These are phyloP conservation scores for Auricularia sp. DNA, from an alignment of 768 basidiomycete genomes.

Conservation along the genomic window DNA sequence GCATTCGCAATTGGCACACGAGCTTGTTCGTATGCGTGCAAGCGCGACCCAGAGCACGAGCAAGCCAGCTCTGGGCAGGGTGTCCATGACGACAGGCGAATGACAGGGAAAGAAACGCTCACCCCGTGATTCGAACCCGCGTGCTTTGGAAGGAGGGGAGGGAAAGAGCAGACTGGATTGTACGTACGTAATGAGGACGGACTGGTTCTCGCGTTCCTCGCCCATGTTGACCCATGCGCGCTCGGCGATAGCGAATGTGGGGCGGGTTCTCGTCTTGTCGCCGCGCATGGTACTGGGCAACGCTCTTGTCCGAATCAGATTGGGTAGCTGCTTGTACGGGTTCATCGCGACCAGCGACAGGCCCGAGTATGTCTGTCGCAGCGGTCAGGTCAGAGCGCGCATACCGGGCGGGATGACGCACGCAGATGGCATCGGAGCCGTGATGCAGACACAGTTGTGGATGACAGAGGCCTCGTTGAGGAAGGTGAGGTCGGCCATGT, in stretches of 20 bases:
- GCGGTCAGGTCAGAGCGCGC: too few relatives aligned
- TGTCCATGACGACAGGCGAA: too few relatives aligned
- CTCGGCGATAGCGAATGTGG: too few relatives aligned
- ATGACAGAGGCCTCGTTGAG: conserved; percentile 98
- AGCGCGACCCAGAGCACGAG: too few relatives aligned
- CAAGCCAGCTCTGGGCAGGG: too few relatives aligned
- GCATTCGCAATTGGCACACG: too few relatives aligned
- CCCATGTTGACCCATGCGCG: conserved; percentile 99
- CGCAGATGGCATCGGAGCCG: conserved; percentile 86
- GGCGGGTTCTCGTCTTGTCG: conserved; percentile 85
- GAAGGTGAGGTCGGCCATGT: conserved; percentile 96
- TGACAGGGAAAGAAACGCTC: too few relatives aligned
- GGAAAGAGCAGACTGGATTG: background rate
- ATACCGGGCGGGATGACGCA: too few relatives aligned
- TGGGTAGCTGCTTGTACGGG: conserved; percentile 82
- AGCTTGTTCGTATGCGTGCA: too few relatives aligned
- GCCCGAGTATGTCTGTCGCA: conserved; percentile 75
- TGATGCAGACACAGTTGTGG: conserved; percentile 91
- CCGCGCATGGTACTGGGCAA: conserved; percentile 84
- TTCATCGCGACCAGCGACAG: conserved; percentile 98
- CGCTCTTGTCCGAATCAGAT: conserved; percentile 72
- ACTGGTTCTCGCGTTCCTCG: conserved; percentile 93
- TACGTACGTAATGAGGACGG: conserved; percentile 91
- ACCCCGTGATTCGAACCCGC: too few relatives aligned
- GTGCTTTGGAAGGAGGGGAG: background rate